Evolutionary conservation across 805 yeast genomes (phyloP), one percentile per base, ranked within the genome.

Genomic region (Lipomyces oligophaga): DNA sequence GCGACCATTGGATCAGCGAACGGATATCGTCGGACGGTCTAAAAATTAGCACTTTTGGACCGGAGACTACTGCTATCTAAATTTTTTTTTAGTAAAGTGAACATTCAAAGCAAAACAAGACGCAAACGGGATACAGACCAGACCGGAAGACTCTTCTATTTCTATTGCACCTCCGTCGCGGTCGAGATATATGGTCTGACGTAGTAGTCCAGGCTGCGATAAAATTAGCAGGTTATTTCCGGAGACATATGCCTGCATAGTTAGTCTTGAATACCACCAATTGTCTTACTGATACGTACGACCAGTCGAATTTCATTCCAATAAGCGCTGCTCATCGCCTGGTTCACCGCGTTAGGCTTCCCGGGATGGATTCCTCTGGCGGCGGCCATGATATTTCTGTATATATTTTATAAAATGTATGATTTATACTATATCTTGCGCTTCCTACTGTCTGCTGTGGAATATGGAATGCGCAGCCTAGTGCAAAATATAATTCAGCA

Each of bases 311-410:
- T 78, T 8, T 72, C 71, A 45, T 78, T 78, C 95, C 95, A 87
- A 31, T 68, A 66, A 5, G 72, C 75, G 49, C 79, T 81, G 33
- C 78, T 70, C 20, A 79, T 75, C 0, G 86, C 69, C 54, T 76
- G 76, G 11, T 69, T 71, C 1, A 76, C 62, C 36, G 70, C 65
- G 62, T 81, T 83, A 16, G 93, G 93, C 61, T 85, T 85, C 1
- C 97, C 97, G 1, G 96, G 96, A 36, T 85, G 77, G 60, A 84
- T 81, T 47, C 78, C 78, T 26, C n/a, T n/a, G n/a, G n/a, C n/a
- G n/a, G n/a, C n/a, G n/a, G n/a, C n/a, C n/a, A n/a, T n/a, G n/a
- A n/a, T n/a, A n/a, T n/a, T n/a, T n/a, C n/a, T n/a, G n/a, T n/a
- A n/a, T n/a, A n/a, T n/a, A n/a, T n/a, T n/a, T n/a, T n/a, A n/a